Evolutionary conservation across 2,329 filamentous ascomycete genomes (phyloP).

Genomic region (Cyphellophora attinorum): DNA sequence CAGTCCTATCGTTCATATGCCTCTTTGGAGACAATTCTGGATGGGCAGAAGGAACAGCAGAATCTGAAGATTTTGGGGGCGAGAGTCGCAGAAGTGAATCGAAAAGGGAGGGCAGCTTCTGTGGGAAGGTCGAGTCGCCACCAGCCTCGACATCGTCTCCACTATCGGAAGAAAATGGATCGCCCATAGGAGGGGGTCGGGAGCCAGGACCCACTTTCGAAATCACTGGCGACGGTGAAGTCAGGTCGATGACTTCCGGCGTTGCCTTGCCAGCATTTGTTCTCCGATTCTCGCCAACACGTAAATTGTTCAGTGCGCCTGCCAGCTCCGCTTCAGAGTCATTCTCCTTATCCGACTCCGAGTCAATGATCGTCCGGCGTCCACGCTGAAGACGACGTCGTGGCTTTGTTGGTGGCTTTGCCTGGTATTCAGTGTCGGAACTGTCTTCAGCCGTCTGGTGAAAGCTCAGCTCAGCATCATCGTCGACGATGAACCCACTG

Average conservation of each 20-base stretch:
- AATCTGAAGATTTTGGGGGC: no score
- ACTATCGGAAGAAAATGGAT: no score
- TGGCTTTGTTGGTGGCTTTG: slow-evolving; percentile 3
- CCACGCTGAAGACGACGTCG: slow-evolving; percentile 5
- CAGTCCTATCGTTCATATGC: no score
- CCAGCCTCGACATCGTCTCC: no score
- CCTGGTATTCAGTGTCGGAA: slow-evolving; percentile 3
- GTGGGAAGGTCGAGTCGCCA: no score
- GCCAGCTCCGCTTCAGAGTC: slow-evolving; percentile 8
- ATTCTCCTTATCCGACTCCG: slow-evolving; percentile 17
- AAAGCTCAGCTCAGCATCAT: slow-evolving; percentile 18
- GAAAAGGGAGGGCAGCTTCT: neutral
- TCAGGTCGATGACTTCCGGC: slow-evolving; percentile 15
- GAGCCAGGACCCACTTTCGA: no score
- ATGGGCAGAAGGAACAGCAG: no score
- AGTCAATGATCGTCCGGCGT: slow-evolving; percentile 15
- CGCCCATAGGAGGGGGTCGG: no score
- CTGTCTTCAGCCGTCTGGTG: slow-evolving; percentile 11
- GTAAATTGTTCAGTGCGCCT: slow-evolving; percentile 20
- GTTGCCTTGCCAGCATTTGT: slow-evolving; percentile 1
- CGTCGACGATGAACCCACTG: slow-evolving; percentile 21
- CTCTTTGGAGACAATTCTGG: no score
- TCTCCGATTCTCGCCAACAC: slow-evolving; percentile 2
- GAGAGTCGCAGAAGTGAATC: slow-evolving; percentile 1
- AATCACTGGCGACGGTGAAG: slow-evolving; percentile 14